phyloP scores from a whole-genome alignment of 306 rosid species.

The Citrullus amarus region DNA sequence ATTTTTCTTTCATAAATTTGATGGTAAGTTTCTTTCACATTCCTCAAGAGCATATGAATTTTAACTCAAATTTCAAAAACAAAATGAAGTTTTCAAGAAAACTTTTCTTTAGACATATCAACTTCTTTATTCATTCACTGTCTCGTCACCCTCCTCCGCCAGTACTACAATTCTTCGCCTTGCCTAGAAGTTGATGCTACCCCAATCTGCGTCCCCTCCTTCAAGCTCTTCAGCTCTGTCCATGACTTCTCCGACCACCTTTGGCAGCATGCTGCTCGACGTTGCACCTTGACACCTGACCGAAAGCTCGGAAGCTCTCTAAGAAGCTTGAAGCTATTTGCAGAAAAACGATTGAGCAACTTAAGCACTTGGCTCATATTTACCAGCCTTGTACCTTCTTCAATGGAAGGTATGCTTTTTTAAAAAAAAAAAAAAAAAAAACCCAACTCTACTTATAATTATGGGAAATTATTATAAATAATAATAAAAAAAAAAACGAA shows the following conservation, averaged over 20 bases:
- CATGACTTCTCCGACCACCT: constrained; percentile 77
- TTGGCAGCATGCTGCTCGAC: constrained; percentile 55
- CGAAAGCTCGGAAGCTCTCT: constrained; percentile 20
- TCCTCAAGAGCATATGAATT: too few relatives aligned
- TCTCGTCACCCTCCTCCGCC: constrained; percentile 43
- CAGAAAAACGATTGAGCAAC: constrained; percentile 79
- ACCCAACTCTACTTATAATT: too few relatives aligned
- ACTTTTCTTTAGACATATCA: too few relatives aligned
- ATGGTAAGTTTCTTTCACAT: too few relatives aligned
- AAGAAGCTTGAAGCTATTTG: constrained; percentile 53
- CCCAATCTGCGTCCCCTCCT: constrained; percentile 64
- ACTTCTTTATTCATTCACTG: constrained; percentile 8
- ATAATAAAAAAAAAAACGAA: too few relatives aligned
- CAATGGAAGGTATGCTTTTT: constrained; percentile 55
- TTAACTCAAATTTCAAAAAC: too few relatives aligned
- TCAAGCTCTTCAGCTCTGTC: constrained; percentile 68
- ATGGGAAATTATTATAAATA: too few relatives aligned
- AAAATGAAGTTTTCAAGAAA: too few relatives aligned
- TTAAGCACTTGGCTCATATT: constrained; percentile 75
- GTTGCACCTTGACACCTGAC: constrained; percentile 35
- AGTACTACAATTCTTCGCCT: constrained; percentile 64
- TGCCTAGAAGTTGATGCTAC: constrained; percentile 56
- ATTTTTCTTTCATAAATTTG: too few relatives aligned
- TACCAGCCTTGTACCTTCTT: constrained; percentile 84
- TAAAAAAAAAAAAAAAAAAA: too few relatives aligned